Evolutionary conservation across 2,329 filamentous ascomycete species (phyloP).

Genomic region (Aspergillus fijiensis): DNA sequence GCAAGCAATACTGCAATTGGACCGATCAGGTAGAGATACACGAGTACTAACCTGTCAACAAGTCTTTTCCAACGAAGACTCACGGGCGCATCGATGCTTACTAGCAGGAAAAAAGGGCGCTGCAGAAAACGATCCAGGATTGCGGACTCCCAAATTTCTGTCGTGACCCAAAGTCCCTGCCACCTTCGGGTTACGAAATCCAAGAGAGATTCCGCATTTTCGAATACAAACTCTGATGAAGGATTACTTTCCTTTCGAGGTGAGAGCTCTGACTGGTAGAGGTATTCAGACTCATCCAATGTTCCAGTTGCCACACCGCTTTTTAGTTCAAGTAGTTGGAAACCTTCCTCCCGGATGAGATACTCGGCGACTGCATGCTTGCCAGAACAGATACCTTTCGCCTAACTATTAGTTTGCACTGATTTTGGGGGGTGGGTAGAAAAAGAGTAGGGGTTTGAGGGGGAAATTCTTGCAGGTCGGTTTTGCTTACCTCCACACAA

Average conservation of each 20-base stretch:
- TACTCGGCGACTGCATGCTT: slow-evolving; percentile 89
- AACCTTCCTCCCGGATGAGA: slow-evolving; percentile 78
- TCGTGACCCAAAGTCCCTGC: slow-evolving; percentile 81
- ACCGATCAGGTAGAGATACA: not conserved
- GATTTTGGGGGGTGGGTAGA: not conserved
- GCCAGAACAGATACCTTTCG: slow-evolving; percentile 81
- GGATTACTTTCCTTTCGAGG: slow-evolving; percentile 19
- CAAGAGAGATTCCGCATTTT: slow-evolving; percentile 66
- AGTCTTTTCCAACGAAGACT: slow-evolving; percentile 80
- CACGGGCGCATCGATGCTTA: slow-evolving; percentile 88
- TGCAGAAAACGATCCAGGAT: slow-evolving; percentile 73
- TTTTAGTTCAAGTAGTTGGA: slow-evolving; percentile 68
- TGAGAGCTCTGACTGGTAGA: slow-evolving; percentile 27
- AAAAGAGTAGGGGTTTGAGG: not conserved
- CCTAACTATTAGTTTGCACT: slow-evolving; percentile 16
- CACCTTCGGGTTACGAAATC: slow-evolving; percentile 84
- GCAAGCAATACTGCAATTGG: not conserved
- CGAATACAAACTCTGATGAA: slow-evolving; percentile 49
- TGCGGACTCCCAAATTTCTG: slow-evolving; percentile 71
- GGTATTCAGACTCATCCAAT: slow-evolving; percentile 27
- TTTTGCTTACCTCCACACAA: slow-evolving; percentile 50
- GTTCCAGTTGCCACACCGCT: slow-evolving; percentile 25
- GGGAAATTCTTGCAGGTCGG: slow-evolving; percentile 1
- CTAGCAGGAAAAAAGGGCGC: slow-evolving; percentile 87
- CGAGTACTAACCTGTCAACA: slow-evolving; percentile 54